A percentile compares a stretch with the other conserved stretches of the same genome.
phyloP scores from a whole-genome alignment of 306 rosid genomes.

The Cucurbita pepo region DNA sequence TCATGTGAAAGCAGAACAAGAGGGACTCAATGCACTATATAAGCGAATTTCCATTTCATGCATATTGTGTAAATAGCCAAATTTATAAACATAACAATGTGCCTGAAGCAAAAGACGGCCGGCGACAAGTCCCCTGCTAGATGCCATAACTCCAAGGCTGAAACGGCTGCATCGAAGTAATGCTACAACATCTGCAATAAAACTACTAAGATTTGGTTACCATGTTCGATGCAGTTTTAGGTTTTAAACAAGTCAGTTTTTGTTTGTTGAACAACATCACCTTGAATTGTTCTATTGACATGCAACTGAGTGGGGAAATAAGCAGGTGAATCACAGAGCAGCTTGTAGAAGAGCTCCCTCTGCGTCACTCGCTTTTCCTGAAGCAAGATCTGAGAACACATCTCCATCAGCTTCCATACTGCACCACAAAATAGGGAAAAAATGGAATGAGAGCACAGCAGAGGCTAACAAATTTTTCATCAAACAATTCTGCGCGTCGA shows the following conservation, averaged over 20 bases:
- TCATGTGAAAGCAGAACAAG: background rate
- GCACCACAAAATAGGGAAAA: background rate
- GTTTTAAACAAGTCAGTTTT: background rate
- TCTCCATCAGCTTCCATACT: conserved; percentile 93
- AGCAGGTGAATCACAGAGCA: conserved; percentile 57
- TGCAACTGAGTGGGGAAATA: conserved; percentile 60
- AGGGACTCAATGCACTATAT: background rate
- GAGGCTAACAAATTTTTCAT: background rate
- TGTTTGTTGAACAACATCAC: conserved; percentile 13
- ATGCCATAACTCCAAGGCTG: conserved; percentile 95
- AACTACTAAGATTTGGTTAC: background rate
- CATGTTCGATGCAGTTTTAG: background rate
- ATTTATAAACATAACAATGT: background rate
- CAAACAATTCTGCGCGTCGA: background rate
- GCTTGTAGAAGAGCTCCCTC: conserved; percentile 83
- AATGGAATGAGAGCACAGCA: background rate
- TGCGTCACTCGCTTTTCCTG: conserved; percentile 71
- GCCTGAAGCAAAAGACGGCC: conserved; percentile 73
- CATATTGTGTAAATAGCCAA: background rate
- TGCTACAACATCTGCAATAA: conserved; percentile 55
- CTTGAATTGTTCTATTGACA: conserved; percentile 78
- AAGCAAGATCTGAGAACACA: conserved; percentile 58
- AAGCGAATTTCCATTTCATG: background rate
- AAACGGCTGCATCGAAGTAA: conserved; percentile 80
- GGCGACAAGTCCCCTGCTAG: conserved; percentile 69